Evolutionary conservation across 371 early-diverging fungal genomes (phyloP).

Genomic region (Zancudomyces culisetae): DNA sequence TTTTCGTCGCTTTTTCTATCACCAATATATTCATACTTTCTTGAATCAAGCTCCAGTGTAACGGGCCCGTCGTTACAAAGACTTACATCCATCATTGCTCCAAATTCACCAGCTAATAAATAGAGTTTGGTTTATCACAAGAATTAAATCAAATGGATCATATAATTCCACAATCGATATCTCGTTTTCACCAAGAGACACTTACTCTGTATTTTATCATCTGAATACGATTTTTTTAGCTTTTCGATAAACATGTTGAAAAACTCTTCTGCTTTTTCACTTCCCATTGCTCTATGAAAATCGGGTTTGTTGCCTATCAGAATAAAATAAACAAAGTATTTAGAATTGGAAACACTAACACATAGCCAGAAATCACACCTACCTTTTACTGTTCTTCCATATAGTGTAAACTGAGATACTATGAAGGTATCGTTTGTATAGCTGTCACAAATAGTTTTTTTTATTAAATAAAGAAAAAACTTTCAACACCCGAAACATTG

Average conservation of each 20-base stretch:
- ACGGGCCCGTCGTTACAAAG: conserved; percentile 74
- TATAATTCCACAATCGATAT: too few species aligned
- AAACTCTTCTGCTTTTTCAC: conserved; percentile 36
- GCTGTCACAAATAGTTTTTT: too few species aligned
- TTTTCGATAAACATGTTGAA: conserved; percentile 51
- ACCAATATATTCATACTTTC: conserved; percentile 26
- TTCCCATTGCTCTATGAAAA: conserved; percentile 71
- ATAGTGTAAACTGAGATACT: conserved; percentile 77
- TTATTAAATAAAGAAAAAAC: too few species aligned
- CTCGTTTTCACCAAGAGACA: too few species aligned
- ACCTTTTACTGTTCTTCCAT: conserved; percentile 50
- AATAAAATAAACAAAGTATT: conserved; percentile 2
- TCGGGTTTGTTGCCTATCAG: conserved; percentile 63
- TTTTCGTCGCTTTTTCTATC: too few species aligned
- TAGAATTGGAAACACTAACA: background rate
- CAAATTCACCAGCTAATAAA: conserved; percentile 14
- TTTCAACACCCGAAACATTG: background rate
- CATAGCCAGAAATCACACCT: conserved; percentile 5
- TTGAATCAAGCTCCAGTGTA: conserved; percentile 51
- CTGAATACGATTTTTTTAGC: conserved; percentile 37
- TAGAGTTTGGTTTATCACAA: background rate
- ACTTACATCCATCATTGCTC: conserved; percentile 54
- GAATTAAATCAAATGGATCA: too few species aligned
- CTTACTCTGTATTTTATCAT: conserved; percentile 37
- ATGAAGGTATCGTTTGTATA: background rate